Base-by-base conservation (phyloP, 1,284 basidiomycete species). In the Cutaneotrichosporon mucoides region DNA sequence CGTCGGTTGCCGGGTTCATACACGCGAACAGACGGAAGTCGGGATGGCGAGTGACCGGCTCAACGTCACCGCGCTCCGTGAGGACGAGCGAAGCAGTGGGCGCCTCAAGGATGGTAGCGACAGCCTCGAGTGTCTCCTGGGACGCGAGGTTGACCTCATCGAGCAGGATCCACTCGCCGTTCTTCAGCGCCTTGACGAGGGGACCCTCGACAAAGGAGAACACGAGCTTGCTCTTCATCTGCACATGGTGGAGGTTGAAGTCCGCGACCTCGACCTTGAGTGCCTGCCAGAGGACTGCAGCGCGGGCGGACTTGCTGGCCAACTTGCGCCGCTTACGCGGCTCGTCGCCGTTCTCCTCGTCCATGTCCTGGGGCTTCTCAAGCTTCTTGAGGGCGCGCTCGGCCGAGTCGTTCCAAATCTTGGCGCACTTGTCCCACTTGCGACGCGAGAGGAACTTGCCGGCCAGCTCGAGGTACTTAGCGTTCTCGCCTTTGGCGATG, bases 1-100 rank as follows among this genome's bases (percentile, higher is more conserved):
- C 91, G 66, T 99, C 96, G 2, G 95, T 99, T 0, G 96, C 96
- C 2, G 96, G 96, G 73, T 99, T 99, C 96, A 99, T 99, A 75
- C 96, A 99, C 2, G 93, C 94, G 71, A 99, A 99, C 7, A 99
- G 81, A 34, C 95, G 88, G 79, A 99, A 99, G 68, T 96, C 88
- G 15, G 92, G 87, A 75, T 99, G 96, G 1, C 96, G 88, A 38
- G 87, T 86, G 34, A 99, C 84, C 1, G 91, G 89, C 70, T 94
- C 91, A 57, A 98, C 79, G 37, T 93, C 90, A 1, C 95, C 96
- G 73, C 93, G 87, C 73, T 99, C 96, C 0, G 92, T 95, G 56
- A 99, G 81, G 0, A 93, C 91, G 59, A 99, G 87, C 1, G 94
- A 98, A 1, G 91, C 86, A 7, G 84, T 86, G 0, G 90, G 84